A percentile compares a stretch with the other conserved stretches of the same genome.
Evolutionary conservation across 2,329 filamentous ascomycete genomes (phyloP).

Genomic region (Trichoderma endophyticum): DNA sequence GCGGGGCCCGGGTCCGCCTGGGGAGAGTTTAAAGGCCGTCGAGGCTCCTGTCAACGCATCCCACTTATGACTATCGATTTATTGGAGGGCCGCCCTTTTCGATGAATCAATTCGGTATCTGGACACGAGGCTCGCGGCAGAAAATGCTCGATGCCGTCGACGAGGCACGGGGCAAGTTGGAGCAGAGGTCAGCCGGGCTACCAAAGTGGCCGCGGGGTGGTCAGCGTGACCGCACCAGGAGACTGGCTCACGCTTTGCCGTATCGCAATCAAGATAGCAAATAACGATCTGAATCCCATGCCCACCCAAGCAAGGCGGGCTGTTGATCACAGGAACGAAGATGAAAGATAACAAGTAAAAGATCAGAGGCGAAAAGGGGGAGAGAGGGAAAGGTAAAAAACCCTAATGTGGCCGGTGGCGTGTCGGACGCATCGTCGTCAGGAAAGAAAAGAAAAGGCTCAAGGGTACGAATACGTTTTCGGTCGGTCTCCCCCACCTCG

Average conservation of each 20-base stretch:
- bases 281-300: constrained; percentile 8
- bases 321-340: constrained; percentile 16
- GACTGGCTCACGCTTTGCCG: constrained; percentile 5
- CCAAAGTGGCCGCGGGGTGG: constrained; percentile 19
- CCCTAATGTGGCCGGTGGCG: background rate
- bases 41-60: constrained; percentile 3
- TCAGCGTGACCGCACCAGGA: constrained; percentile 20
- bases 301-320: constrained; percentile 8
- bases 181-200: constrained; percentile 19
- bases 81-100: background rate
- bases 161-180: constrained; percentile 4
- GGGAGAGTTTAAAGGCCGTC: constrained; percentile 7
- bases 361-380: background rate
- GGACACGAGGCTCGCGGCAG: background rate
- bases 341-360: background rate
- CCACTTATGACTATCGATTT: background rate
- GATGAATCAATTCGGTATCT: background rate
- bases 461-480: background rate
- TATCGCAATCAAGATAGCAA: constrained; percentile 8
- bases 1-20: background rate
- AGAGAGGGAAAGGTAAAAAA: background rate
- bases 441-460: constrained; percentile 2
- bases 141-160: constrained; percentile 6
- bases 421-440: constrained; percentile 1
- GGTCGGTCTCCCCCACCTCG: constrained; percentile 2